Base-by-base conservation (phyloP, 345 rosid species). In the Euphorbia tirucalli region DNA sequence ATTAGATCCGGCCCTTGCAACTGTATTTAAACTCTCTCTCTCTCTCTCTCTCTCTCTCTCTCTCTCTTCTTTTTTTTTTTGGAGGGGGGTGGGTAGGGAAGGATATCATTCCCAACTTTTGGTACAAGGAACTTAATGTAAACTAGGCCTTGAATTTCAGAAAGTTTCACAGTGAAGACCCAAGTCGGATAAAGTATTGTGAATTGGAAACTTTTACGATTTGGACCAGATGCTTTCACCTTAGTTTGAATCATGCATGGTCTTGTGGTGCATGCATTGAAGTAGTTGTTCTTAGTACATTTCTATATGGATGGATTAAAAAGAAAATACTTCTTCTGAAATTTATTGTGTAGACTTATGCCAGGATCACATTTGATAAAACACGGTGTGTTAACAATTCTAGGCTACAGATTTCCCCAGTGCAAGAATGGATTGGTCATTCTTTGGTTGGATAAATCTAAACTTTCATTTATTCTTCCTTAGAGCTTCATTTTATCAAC, bases 191-290 rank as follows among this genome's bases (percentile, higher is more conserved):
- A 1, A 21, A 0, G 15, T 25, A 13, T 62, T 16, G 66, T 35
- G 30, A 22, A 39, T 19, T 63, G 3, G 30, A n/a, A 39, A 18
- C 48, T 39, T 63, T 25, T 14, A 61, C 43, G 68, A 64, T 62
- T 28, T 56, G 21, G 24, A 35, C 44, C 59, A 32, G 49, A 75
- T 58, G 27, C 24, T 56, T 30, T 58, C 56, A n/a, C 27, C 18
- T 57, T 24, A 61, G 71, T 37, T 59, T 22, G 19, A 63, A 22
- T 24, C 48, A 66, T 49, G 41, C n/a, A 39, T 64, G n/a, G n/a
- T 25, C n/a, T 63, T 48, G 69, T 56, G 57, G 28, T 27, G 21
- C 24, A 15, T 32, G 69, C 19, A 46, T 22, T 32, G 19, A 25
- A 25, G 30, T 48, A 31, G 46, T 46, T 35, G 5, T 5, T 44